These are phyloP conservation scores for Botryotinia narcissicola DNA, from an alignment of 2,329 filamentous ascomycete species.

Conservation along the genomic window DNA sequence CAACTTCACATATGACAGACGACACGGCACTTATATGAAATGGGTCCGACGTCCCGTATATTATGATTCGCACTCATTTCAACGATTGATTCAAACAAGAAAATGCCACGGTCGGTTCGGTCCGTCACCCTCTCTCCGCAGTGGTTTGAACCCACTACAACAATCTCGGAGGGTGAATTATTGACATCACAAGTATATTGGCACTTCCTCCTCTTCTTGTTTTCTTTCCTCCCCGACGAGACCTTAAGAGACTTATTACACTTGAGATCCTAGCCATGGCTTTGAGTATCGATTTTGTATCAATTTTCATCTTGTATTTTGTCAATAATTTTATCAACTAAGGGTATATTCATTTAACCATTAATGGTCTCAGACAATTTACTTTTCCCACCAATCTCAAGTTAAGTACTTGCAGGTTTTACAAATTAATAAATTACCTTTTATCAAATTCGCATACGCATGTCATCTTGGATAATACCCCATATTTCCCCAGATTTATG, in stretches of 20 bases:
- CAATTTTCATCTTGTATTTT: neutral
- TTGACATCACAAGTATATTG: neutral
- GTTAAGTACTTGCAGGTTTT: neutral
- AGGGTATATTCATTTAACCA: neutral
- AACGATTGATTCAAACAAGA: neutral
- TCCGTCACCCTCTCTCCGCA: constrained; percentile 2
- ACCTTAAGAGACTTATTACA: neutral
- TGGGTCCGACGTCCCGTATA: neutral
- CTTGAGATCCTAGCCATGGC: neutral
- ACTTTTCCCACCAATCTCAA: neutral
- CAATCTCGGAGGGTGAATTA: neutral
- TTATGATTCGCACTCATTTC: neutral
- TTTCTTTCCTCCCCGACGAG: neutral
- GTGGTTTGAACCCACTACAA: neutral
- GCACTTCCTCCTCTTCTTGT: neutral
- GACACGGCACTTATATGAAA: neutral
- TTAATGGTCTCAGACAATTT: neutral
- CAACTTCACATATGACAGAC: neutral
- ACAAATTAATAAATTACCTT: neutral
- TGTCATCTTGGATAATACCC: constrained; percentile 12
- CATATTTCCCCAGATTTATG: constrained; percentile 8
- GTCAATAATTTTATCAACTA: neutral
- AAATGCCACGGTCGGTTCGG: constrained; percentile 11
- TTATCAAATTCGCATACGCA: neutral
- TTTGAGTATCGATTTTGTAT: neutral